Conservation (phyloP, 2,329 filamentous ascomycete species). For the Dothideomycetes sp. region DNA sequence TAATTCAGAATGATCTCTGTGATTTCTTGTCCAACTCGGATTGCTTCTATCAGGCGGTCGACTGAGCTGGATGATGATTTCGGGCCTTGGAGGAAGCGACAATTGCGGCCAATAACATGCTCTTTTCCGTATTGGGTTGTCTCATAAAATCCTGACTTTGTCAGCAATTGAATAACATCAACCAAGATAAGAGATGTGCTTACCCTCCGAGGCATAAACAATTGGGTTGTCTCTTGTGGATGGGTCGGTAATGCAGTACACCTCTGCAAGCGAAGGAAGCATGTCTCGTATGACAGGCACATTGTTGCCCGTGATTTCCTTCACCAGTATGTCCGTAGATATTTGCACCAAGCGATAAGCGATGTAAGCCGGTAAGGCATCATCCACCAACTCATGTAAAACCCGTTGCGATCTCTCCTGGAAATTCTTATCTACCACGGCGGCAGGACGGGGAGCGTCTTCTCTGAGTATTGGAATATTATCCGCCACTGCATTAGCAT, state of each 20-base stretch:
- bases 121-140: conserved; percentile 35
- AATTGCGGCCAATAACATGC: conserved; percentile 36
- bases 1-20: conserved; percentile 39
- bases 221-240: conserved; percentile 36
- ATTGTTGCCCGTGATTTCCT: conserved; percentile 35
- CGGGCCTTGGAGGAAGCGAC: conserved; percentile 37
- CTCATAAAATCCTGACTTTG: conserved; percentile 32
- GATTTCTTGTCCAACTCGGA: conserved; percentile 32
- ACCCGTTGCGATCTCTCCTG: conserved; percentile 25
- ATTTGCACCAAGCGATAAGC: conserved; percentile 32
- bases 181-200: neutral
- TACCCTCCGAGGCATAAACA: conserved; percentile 35
- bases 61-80: conserved; percentile 28
- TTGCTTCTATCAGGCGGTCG: conserved; percentile 27
- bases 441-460: conserved; percentile 23
- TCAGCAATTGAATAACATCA: conserved; percentile 2
- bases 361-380: conserved; percentile 34
- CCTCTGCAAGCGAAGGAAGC: conserved; percentile 35
- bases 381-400: conserved; percentile 30
- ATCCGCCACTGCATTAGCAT: conserved; percentile 35
- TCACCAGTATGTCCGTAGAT: conserved; percentile 35
- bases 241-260: conserved; percentile 38
- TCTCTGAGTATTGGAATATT: conserved; percentile 22
- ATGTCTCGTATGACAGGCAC: conserved; percentile 33
- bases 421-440: conserved; percentile 30